Evolutionary conservation across 371 early-diverging fungal genomes (phyloP), one percentile per base, ranked within the genome.

Genomic region (Syncephalis fuscata): DNA sequence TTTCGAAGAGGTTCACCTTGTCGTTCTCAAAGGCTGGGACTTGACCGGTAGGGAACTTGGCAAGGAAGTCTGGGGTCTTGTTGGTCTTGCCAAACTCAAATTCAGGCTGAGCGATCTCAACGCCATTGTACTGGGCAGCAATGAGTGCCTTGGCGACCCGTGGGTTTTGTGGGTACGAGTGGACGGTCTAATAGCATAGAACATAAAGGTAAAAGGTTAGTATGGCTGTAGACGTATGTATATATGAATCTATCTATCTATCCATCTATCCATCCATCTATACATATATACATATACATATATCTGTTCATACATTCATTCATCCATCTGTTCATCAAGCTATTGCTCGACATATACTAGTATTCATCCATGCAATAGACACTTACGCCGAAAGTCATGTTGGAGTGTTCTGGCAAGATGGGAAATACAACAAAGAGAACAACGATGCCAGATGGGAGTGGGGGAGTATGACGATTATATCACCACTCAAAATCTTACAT

Each of bases 1-100:
- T 75, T 71, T 93, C 91, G 11, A 48, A 48, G 53, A 64, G 60
- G 66, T 72, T 73, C 44, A 78, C 82, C 39, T 84, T 80, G 47
- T 76, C 60, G 49, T 73, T 66, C 64, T 82, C 87, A 56, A 87
- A 85, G 43, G 69, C 79, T 36, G 93, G 93, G 52, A 85, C 45
- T 44, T 53, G 47, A 37, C 46, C 52, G 20, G 50, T 32, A 24
- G 67, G 65, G 75, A 82, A 90, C 73, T 88, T 87, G 60, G 70
- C 68, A 48, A 80, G 57, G 73, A 71, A 90, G 59, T 81, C 92
- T 47, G 75, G 63, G 50, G 73, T 70, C 68, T 73, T 73, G 76
- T 82, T 81, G 67, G 72, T 71, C 27, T 62, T 70, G 50, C 73
- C 76, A 58, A 87, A 58, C 59, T 73, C 63, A 61, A 86, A 78